phyloP scores from a whole-genome alignment of 2,329 filamentous ascomycete genomes.

The Sporothrix humicola region DNA sequence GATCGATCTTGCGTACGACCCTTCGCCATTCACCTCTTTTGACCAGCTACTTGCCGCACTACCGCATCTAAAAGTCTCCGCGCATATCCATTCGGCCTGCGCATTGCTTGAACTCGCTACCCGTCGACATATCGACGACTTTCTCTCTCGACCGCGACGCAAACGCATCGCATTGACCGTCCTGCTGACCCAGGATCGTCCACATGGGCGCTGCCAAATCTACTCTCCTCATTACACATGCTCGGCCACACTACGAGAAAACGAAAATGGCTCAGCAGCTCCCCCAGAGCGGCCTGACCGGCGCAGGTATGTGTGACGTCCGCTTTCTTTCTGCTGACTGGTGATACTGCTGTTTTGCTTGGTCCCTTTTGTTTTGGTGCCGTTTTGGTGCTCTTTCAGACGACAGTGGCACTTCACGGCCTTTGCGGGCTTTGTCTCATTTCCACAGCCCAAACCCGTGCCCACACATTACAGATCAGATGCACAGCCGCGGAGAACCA shows the following conservation, averaged over 20 bases:
- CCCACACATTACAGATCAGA: neutral
- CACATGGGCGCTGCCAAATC: slow-evolving; percentile 39
- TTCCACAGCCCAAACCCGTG: neutral
- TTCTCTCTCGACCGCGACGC: neutral
- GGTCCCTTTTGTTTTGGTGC: neutral
- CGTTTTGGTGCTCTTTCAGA: neutral
- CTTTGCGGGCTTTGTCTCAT: slow-evolving; percentile 24
- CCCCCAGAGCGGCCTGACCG: slow-evolving; percentile 46
- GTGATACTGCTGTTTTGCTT: neutral
- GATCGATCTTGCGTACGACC: slow-evolving; percentile 6
- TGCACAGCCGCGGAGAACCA: neutral
- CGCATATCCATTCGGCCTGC: neutral
- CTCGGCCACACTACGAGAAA: slow-evolving; percentile 32
- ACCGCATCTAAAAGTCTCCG: neutral
- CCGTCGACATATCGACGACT: neutral
- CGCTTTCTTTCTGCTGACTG: neutral
- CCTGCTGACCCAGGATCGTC: slow-evolving; percentile 17
- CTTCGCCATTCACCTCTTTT: neutral
- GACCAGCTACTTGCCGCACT: neutral
- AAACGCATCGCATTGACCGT: slow-evolving; percentile 1
- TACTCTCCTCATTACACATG: slow-evolving; percentile 35
- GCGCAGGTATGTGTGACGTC: slow-evolving; percentile 49
- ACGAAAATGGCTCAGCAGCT: slow-evolving; percentile 37
- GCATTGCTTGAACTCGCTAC: neutral
- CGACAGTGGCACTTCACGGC: slow-evolving; percentile 25